Conservation (phyloP, 768 basidiomycete species). For the Russula earlei region DNA sequence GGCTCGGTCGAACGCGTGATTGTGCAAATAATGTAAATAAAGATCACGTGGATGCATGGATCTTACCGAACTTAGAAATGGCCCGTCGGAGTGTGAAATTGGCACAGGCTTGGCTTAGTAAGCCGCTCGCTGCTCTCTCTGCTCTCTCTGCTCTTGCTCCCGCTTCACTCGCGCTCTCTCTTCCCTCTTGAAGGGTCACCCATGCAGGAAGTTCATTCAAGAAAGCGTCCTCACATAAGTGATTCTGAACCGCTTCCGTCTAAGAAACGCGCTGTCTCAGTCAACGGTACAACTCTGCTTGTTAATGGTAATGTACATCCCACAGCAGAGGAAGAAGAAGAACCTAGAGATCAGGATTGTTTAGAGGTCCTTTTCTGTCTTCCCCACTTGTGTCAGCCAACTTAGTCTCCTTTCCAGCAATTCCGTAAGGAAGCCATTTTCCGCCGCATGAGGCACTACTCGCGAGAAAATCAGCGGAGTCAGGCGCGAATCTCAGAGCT, state of each 20-base stretch:
- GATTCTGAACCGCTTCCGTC: constrained; percentile 20
- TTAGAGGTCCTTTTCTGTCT: constrained; percentile 46
- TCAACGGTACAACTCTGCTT: constrained; percentile 20
- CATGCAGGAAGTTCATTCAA: constrained; percentile 19
- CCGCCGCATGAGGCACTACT: constrained; percentile 76
- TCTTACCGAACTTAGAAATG: not conserved
- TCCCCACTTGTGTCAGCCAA: constrained; percentile 8
- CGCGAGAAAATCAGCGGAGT: constrained; percentile 61
- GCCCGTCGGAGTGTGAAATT: constrained; percentile 14
- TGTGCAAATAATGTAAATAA: not conserved
- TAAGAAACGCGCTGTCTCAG: constrained; percentile 25
- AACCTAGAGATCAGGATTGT: constrained; percentile 32
- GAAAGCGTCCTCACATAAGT: constrained; percentile 20
- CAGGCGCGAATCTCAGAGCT: constrained; percentile 52
- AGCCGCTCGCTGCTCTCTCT: no score
- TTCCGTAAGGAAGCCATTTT: constrained; percentile 84
- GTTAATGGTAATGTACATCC: constrained; percentile 21
- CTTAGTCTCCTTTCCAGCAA: constrained; percentile 33
- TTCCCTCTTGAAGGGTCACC: not conserved
- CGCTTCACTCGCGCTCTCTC: not conserved
- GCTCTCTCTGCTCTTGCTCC: not conserved
- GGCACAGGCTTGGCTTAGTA: not conserved
- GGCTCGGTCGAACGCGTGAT: constrained; percentile 29
- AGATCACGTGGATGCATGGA: not conserved
- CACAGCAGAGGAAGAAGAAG: constrained; percentile 17